Percentiles rank a stretch among this genome's conserved stretches.
These are phyloP conservation scores for Metarhizium humberi DNA, from an alignment of 2,329 filamentous ascomycete species.

Conservation along the genomic window DNA sequence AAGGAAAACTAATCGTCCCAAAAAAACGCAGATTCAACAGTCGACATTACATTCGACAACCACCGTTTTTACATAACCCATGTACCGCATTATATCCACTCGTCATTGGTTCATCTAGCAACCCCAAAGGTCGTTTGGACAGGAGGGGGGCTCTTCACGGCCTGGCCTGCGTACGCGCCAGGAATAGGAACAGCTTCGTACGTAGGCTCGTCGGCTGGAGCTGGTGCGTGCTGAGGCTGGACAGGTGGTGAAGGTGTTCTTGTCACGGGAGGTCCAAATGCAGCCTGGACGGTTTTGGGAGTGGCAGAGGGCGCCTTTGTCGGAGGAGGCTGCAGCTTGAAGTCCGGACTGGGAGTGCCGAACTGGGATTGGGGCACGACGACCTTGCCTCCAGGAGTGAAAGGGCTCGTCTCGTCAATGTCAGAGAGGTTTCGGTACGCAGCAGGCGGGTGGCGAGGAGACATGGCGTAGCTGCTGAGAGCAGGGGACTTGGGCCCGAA, in stretches of 20 bases:
- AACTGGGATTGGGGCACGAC: conserved; percentile 57
- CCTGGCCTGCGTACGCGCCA: conserved; percentile 61
- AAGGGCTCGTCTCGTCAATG: conserved; percentile 34
- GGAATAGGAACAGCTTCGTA: conserved; percentile 87
- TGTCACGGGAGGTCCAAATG: conserved; percentile 44
- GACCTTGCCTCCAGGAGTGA: conserved; percentile 46
- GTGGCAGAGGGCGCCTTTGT: conserved; percentile 69
- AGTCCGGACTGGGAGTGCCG: conserved; percentile 46
- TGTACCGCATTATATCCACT: background rate
- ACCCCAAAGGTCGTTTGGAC: conserved; percentile 34
- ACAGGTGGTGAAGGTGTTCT: conserved; percentile 2
- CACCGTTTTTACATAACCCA: background rate
- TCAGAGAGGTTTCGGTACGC: conserved; percentile 42
- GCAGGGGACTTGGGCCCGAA: conserved; percentile 49
- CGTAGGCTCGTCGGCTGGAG: conserved; percentile 69
- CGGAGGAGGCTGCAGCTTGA: conserved; percentile 81
- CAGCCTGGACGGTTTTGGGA: conserved; percentile 55
- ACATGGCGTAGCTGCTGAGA: conserved; percentile 40
- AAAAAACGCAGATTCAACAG: background rate
- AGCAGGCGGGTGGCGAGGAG: conserved; percentile 51
- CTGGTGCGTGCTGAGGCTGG: conserved; percentile 46
- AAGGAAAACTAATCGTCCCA: conserved; percentile 8
- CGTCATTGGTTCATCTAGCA: conserved; percentile 10
- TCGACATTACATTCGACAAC: background rate
- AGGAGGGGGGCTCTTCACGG: conserved; percentile 41